These are phyloP conservation scores for Aristolochia fimbriata DNA, from an alignment of 164 flowering plant species.

Conservation along the genomic window DNA sequence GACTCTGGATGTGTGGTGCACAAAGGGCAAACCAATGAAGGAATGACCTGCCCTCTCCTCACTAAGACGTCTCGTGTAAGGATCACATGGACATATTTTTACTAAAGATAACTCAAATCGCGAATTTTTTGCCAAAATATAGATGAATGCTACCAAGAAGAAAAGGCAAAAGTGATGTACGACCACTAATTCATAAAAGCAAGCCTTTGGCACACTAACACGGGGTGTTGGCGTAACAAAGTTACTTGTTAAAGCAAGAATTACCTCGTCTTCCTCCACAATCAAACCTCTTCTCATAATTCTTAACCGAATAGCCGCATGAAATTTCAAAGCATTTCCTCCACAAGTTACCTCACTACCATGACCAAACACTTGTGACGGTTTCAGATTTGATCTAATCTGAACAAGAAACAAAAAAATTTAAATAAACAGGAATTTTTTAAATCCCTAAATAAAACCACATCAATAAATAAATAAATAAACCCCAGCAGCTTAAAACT, in stretches of 20 bases:
- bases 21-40: too few species aligned
- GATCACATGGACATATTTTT: too few species aligned
- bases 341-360: slow-evolving; percentile 64
- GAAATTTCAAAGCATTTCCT: slow-evolving; percentile 76
- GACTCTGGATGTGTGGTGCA: too few species aligned
- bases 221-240: too few species aligned
- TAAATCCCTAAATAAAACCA: background rate
- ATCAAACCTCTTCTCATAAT: slow-evolving; percentile 43
- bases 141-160: too few species aligned
- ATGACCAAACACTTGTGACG: slow-evolving; percentile 12
- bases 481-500: background rate
- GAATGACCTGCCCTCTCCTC: too few species aligned
- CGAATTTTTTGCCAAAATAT: too few species aligned
- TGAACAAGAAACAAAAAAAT: background rate
- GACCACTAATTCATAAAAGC: too few species aligned
- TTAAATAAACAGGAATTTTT: background rate
- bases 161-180: too few species aligned
- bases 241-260: background rate
- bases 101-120: too few species aligned
- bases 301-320: slow-evolving; percentile 70
- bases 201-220: too few species aligned
- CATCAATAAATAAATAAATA: background rate
- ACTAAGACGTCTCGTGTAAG: too few species aligned
- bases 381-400: background rate
- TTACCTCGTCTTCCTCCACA: slow-evolving; percentile 45